Conservation (phyloP, 2,329 filamentous ascomycete species). For the Clarireedia hainanense region DNA sequence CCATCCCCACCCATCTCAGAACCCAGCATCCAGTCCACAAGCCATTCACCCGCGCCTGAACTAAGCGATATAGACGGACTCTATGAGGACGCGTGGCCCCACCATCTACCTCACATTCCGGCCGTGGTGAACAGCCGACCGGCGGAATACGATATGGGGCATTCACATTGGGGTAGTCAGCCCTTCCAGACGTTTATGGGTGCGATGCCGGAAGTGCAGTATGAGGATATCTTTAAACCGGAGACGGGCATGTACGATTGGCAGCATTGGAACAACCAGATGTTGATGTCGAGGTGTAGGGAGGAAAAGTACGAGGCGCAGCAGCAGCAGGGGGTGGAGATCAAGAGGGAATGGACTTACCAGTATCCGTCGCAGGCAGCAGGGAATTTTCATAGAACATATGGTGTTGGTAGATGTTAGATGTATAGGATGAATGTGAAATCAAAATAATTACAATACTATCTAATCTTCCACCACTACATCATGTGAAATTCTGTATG, state of each 20-base stretch:
- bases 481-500: not conserved
- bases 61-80: conserved; percentile 24
- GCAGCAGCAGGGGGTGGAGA: conserved; percentile 15
- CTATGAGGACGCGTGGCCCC: conserved; percentile 24
- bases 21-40: conserved; percentile 7
- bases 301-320: conserved; percentile 24
- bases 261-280: conserved; percentile 26
- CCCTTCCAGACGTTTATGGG: conserved; percentile 30
- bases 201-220: conserved; percentile 22
- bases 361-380: conserved; percentile 4
- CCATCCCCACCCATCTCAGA: conserved; percentile 24
- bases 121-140: not conserved
- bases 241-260: conserved; percentile 26
- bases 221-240: conserved; percentile 28
- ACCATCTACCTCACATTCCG: conserved; percentile 15
- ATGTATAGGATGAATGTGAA: not conserved
- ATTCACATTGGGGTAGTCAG: conserved; percentile 23
- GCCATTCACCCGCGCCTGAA: conserved; percentile 10
- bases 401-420: conserved; percentile 9
- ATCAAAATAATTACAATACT: not conserved
- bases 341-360: conserved; percentile 17
- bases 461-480: too few species aligned
- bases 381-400: conserved; percentile 5
- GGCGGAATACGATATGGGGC: conserved; percentile 20
- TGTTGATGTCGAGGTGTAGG: conserved; percentile 24